Evolutionary conservation across 2,329 filamentous ascomycete genomes (phyloP), one percentile per base, ranked within the genome.

Genomic region (Epichloe bromicola): DNA sequence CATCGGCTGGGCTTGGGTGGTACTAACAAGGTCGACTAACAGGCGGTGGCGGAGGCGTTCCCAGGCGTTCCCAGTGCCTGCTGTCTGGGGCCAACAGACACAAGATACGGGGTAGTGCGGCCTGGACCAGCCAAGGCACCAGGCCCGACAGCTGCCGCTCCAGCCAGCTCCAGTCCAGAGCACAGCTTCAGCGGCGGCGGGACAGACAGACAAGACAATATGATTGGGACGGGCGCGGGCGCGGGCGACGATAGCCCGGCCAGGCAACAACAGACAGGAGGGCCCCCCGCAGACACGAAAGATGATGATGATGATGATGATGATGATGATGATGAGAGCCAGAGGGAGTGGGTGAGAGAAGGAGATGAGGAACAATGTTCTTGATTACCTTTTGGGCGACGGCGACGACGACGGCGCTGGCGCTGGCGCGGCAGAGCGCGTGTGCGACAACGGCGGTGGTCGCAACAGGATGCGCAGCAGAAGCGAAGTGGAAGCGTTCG

Each of bases 381-480:
- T 40, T n/a, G 11, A 14, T 53, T 52, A 52, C 54, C 54, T 55
- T 52, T 48, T 34, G 34, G 26, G 36, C 2, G 23, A 19, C n/a
- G n/a, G n/a, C n/a, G n/a, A 26, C 20, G 20, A 4, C 10, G 14
- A 40, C 23, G 26, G 49, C 20, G 7, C 38, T 20, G 42, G 46
- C 54, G 38, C 51, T 23, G 50, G 49, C 55, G 55, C 55, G 48
- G 51, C 17, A 36, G 33, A 34, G 54, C 54, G 51, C 53, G 50
- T 49, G 53, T 53, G 55, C 53, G 53, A 53, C 53, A 39, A 33
- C 15, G 30, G 38, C 34, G 48, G 33, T 50, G 50, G 44, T 41
- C 26, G 51, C 53, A 49, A 45, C 53, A 38, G 34, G 30, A 42
- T 45, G 53, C 53, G 54, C 49, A 42, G 33, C 43, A 46, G 50